Evolutionary conservation across 352 stramenopile genomes (phyloP), one percentile per base, ranked within the genome.

Genomic region (Globisporangium perplexum): DNA sequence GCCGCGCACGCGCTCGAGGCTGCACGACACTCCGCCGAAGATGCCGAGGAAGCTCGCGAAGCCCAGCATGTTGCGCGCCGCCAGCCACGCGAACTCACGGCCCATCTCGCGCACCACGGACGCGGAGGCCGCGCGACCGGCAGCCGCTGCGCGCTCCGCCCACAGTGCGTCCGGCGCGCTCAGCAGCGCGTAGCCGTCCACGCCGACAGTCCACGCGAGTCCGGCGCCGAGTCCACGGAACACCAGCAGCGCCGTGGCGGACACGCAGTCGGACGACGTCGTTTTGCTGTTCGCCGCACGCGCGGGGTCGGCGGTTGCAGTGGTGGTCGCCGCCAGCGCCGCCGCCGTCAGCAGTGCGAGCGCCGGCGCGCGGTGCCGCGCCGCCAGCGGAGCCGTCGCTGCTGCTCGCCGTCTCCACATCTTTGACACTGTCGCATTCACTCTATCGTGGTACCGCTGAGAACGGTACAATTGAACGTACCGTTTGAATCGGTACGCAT

Each of bases 1-100:
- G 30, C 74, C 71, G n/a, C 80, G 74, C 11, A 76, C 1, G 39
- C 71, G 76, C 65, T 91, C 78, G 49, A 89, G 51, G 44, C 62
- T 71, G 66, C 83, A 93, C 47, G 77, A 88, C 28, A 91, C 62
- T 12, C 77, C 78, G 11, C 72, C 74, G 58, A 88, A 93, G 39
- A 90, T 74, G 23, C 77, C 77, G 48, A 93, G 61, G 49, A 93
- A 93, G 35, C 63, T 63, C 11, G 76, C 77, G 56, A 93, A 93
- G 24, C 73, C 64, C 45, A 86, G 41, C 65, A 87, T 71, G 54
- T 90, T 90, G 64, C 70, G 73, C 10, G 49, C 63, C 49, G 72
- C 70, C 3, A 72, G 59, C 8, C 49, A 57, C 22, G 41, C 36
- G 26, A 88, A 60, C 35, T 62, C 56, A 26, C 48, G 59, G 20